These are phyloP conservation scores for Ambrosiella xylebori DNA, from an alignment of 2,329 filamentous ascomycete species.

Conservation along the genomic window DNA sequence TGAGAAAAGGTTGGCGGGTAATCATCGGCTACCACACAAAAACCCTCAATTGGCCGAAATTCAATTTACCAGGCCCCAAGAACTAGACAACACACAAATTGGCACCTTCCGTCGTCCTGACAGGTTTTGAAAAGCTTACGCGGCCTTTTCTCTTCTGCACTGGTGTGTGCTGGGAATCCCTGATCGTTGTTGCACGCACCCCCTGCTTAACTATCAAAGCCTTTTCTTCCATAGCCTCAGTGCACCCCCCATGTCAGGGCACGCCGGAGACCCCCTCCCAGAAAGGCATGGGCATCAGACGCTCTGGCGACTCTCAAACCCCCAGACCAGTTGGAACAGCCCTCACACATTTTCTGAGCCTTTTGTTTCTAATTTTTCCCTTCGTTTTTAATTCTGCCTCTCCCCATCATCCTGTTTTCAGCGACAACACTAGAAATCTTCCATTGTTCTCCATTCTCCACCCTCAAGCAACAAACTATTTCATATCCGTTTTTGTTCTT, in stretches of 20 bases:
- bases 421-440: not conserved
- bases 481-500: not conserved
- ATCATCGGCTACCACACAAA: not conserved
- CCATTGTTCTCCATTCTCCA: not conserved
- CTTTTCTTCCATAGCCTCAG: not conserved
- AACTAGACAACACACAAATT: not conserved
- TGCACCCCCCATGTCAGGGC: not conserved
- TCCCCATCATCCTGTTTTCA: not conserved
- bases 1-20: too few species aligned
- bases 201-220: not conserved
- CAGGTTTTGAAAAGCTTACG: constrained; percentile 9
- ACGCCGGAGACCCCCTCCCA: not conserved
- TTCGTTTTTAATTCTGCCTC: constrained; percentile 6
- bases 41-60: not conserved
- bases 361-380: not conserved
- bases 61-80: not conserved
- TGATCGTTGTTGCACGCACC: not conserved
- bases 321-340: not conserved
- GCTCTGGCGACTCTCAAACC: constrained; percentile 2
- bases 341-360: not conserved
- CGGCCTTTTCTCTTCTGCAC: constrained; percentile 11
- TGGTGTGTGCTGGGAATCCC: not conserved
- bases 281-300: not conserved
- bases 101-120: not conserved
- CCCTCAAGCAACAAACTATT: not conserved